Percentiles rank a stretch among this genome's conserved stretches.
phyloP scores from a whole-genome alignment of 1,139 yeast genomes.

The Scheffersomyces quercinus region DNA sequence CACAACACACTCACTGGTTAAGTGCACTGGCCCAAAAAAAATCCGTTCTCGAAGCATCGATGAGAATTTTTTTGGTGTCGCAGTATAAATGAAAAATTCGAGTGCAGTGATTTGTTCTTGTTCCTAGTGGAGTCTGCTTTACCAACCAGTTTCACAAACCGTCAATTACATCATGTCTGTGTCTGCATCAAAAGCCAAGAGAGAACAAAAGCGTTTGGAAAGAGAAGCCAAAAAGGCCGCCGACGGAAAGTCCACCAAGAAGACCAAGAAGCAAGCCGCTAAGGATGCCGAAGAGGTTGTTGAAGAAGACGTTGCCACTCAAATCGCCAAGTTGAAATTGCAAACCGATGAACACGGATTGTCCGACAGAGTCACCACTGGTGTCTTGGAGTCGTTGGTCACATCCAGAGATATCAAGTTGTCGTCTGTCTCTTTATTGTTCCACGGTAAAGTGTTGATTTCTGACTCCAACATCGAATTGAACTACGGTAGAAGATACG shows the following conservation, averaged over 20 bases:
- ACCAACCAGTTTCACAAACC: too few species aligned
- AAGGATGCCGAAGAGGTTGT: conserved; percentile 60
- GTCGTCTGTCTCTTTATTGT: conserved; percentile 84
- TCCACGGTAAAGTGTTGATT: conserved; percentile 95
- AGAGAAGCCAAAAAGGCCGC: conserved; percentile 68
- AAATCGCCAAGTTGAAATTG: conserved; percentile 81
- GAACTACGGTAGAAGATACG: conserved; percentile 96
- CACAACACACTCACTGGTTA: not conserved
- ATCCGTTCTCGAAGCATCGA: conserved; percentile 9
- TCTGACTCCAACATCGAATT: conserved; percentile 91
- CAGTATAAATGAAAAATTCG: conserved; percentile 10
- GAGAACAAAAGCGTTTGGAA: conserved; percentile 80
- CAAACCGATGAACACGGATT: conserved; percentile 93
- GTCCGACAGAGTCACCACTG: conserved; percentile 97
- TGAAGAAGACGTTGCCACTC: conserved; percentile 67
- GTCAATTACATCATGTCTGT: conserved; percentile 38
- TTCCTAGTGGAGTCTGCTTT: too few species aligned
- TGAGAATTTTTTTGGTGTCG: not conserved
- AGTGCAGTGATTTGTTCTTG: too few species aligned
- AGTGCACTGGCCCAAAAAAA: conserved; percentile 3
- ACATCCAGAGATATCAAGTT: conserved; percentile 95
- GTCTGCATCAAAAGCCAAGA: conserved; percentile 94
- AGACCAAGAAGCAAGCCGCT: conserved; percentile 55
- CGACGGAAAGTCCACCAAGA: conserved; percentile 70
- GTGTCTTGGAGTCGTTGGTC: conserved; percentile 84